A percentile compares a stretch with the other conserved stretches of the same genome.
These are phyloP conservation scores for Trapa incisa DNA, from an alignment of 345 rosid genomes.

Conservation along the genomic window DNA sequence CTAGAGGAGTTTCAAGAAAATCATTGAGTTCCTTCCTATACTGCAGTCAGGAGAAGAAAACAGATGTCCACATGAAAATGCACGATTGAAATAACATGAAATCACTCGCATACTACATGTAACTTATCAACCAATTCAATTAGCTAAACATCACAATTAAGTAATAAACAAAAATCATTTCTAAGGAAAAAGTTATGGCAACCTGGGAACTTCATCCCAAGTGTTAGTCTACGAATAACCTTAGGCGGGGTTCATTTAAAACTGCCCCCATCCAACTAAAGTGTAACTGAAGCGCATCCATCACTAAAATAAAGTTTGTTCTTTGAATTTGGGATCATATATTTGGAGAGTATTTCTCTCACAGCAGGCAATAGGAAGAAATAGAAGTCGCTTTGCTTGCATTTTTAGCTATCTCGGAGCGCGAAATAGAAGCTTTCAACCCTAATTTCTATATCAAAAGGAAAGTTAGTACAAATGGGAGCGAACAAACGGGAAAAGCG, in stretches of 20 bases:
- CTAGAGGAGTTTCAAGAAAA: conserved; percentile 59
- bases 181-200: too few relatives aligned
- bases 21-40: conserved; percentile 70
- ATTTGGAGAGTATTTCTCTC: not conserved
- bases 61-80: not conserved
- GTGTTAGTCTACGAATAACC: not conserved
- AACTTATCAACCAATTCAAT: not conserved
- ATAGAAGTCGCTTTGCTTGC: not conserved
- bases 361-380: not conserved
- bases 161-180: too few relatives aligned
- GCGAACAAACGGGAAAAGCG: conserved; percentile 4
- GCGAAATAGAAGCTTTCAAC: not conserved
- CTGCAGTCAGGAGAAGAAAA: conserved; percentile 32
- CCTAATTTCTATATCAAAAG: not conserved
- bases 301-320: not conserved
- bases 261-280: not conserved
- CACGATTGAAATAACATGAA: not conserved
- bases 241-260: not conserved
- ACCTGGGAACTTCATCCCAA: not conserved
- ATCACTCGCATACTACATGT: not conserved
- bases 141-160: not conserved
- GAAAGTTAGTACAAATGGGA: not conserved
- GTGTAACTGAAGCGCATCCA: not conserved
- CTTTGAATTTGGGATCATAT: not conserved
- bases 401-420: not conserved